Evolutionary conservation across 1,284 basidiomycete species (phyloP).

Genomic region (Heterobasidion annosum): DNA sequence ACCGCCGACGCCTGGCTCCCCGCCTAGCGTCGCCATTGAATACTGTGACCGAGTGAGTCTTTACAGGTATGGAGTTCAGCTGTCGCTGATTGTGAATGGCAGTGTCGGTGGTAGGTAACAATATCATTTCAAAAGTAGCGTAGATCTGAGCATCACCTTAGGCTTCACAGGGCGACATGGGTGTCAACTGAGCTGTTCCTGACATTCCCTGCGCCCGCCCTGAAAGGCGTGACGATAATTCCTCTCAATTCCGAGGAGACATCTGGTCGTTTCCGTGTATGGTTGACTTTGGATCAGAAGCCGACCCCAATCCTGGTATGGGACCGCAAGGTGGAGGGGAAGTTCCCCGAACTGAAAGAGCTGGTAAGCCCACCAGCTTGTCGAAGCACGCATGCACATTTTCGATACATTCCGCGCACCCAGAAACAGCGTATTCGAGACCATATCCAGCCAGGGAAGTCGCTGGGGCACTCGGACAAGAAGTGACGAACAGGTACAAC

Average conservation of each 20-base stretch:
- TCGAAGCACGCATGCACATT: background rate
- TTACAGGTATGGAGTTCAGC: conserved; percentile 4
- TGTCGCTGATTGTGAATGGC: conserved; percentile 1
- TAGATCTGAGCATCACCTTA: conserved; percentile 16
- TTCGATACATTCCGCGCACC: background rate
- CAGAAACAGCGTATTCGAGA: conserved; percentile 88
- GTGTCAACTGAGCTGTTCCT: conserved; percentile 82
- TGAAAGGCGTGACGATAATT: conserved; percentile 61
- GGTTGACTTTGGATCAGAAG: conserved; percentile 47
- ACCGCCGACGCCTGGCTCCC: conserved; percentile 37
- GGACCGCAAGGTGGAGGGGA: conserved; percentile 82
- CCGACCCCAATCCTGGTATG: conserved; percentile 43
- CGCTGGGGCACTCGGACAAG: conserved; percentile 78
- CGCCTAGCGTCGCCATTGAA: conserved; percentile 59
- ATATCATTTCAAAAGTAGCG: conserved; percentile 2
- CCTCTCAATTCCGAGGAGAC: conserved; percentile 77
- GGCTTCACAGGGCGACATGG: conserved; percentile 85
- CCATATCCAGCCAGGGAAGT: conserved; percentile 66
- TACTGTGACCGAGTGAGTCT: conserved; percentile 77
- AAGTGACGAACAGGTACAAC: background rate
- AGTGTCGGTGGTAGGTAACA: conserved; percentile 64
- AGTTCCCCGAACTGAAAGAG: conserved; percentile 85
- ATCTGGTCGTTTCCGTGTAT: conserved; percentile 81
- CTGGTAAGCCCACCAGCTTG: conserved; percentile 40
- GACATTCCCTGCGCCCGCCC: conserved; percentile 73